Evolutionary conservation across 2,329 filamentous ascomycete genomes (phyloP).

Genomic region (Penicillium sumatraense): DNA sequence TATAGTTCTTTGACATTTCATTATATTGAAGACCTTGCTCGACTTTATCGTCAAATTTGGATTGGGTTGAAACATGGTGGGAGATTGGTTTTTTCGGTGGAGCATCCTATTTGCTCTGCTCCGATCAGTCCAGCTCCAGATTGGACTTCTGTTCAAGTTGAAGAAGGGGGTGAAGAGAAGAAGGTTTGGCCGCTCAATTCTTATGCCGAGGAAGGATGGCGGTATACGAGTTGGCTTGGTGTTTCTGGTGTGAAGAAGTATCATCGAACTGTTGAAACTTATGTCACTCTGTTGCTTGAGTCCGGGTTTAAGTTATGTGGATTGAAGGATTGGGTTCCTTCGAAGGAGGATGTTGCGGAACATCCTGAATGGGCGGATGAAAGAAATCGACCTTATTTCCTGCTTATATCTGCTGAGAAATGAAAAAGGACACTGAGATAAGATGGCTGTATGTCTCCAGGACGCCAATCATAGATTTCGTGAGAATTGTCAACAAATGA

Average conservation of each 20-base stretch:
- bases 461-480: too few species aligned
- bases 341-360: constrained; percentile 33
- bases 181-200: constrained; percentile 49
- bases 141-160: constrained; percentile 32
- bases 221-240: constrained; percentile 50
- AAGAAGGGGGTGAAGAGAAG: constrained; percentile 35
- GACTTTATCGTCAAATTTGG: constrained; percentile 33
- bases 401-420: constrained; percentile 33
- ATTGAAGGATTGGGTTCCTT: constrained; percentile 46
- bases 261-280: constrained; percentile 52
- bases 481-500: too few species aligned
- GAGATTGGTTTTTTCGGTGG: constrained; percentile 49
- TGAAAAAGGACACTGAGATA: not conserved
- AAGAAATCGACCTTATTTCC: constrained; percentile 41
- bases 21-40: constrained; percentile 42
- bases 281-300: constrained; percentile 43
- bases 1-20: constrained; percentile 51
- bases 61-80: constrained; percentile 30
- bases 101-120: constrained; percentile 55
- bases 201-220: constrained; percentile 49
- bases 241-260: constrained; percentile 50
- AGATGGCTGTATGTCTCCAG: too few species aligned
- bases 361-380: constrained; percentile 38
- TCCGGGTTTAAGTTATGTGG: constrained; percentile 45
- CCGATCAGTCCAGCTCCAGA: constrained; percentile 30